Evolutionary conservation across 129 eudicot species (phyloP), one percentile per base, ranked within the genome.

Genomic region (Lonicera japonica): DNA sequence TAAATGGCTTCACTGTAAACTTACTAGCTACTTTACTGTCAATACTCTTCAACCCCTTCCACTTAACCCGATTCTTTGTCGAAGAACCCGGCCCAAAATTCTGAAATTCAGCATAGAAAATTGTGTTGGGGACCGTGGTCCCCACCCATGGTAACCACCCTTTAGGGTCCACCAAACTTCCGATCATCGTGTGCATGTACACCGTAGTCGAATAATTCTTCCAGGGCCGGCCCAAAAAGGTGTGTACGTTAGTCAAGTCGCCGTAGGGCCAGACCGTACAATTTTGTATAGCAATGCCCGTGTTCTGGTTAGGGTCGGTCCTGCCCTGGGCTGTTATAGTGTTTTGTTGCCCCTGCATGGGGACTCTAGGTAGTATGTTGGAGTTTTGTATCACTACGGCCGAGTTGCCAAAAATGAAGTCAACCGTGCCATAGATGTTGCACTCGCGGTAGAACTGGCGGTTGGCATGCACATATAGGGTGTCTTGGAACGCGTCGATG

Each of bases 61-160:
- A 81, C 0, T 58, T 61, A 16, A 72, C 82, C 50, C 82, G 29
- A 0, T 68, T 20, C 69, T 76, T 76, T 0, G 68, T 81, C 1
- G 11, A 16, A 17, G 86, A 73, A 23, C 88, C 88, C 1, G 79
- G 65, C 10, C 91, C 83, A 20, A 17, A 63, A 29, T 80, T 80
- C 53, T 61, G 65, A 52, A 52, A 84, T 45, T 84, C 84, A 0
- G 72, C 79, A 23, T 79, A 84, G 41, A 66, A 84, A 25, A 77
- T 73, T 12, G 83, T 80, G 22, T 58, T 8, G 0, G 80, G 81
- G 17, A 76, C 86, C 0, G 62, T 21, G 9, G 61, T 64, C 13
- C 83, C 91, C 0, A 55, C 64, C 91, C 84, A 80, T 0, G 75
- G 78, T 34, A 84, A 11, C 86, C 86, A 84, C n/a, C 91, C 91